These are phyloP conservation scores for Picochlorum sp. DNA, from an alignment of 139 green algal genomes.

Conservation along the genomic window DNA sequence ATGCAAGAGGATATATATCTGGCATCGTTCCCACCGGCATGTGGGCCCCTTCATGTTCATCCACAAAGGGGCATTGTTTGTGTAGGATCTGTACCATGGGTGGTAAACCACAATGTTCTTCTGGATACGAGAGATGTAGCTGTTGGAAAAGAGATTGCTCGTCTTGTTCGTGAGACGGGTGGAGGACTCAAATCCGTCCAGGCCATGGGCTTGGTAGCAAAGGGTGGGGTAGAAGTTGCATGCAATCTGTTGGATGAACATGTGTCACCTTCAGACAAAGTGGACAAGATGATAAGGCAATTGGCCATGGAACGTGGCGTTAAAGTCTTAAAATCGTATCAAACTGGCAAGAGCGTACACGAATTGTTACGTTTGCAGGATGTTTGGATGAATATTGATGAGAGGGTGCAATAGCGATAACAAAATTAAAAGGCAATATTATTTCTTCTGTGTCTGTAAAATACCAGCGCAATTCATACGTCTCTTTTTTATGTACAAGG, in stretches of 20 bases:
- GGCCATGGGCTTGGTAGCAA: constrained; percentile 63
- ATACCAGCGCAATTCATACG: too few species aligned
- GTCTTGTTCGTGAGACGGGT: constrained; percentile 46
- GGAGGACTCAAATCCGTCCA: constrained; percentile 54
- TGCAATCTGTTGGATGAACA: constrained; percentile 61
- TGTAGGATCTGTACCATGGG: constrained; percentile 54
- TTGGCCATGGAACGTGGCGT: constrained; percentile 12
- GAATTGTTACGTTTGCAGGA: constrained; percentile 16
- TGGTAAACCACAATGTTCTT: constrained; percentile 76
- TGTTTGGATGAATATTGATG: too few species aligned
- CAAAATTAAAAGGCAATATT: too few species aligned
- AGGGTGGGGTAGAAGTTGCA: constrained; percentile 50
- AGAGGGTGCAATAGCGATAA: too few species aligned
- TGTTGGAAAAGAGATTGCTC: constrained; percentile 32
- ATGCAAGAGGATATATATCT: too few species aligned
- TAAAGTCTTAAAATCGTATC: constrained; percentile 9
- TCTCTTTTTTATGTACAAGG: too few species aligned
- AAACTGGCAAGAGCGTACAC: constrained; percentile 7
- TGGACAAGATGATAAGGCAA: constrained; percentile 6
- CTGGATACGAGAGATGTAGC: constrained; percentile 21
- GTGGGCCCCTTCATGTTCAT: constrained; percentile 11
- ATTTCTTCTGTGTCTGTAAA: too few species aligned
- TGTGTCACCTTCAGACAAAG: neutral
- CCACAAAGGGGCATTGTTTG: constrained; percentile 29
- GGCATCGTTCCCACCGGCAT: constrained; percentile 6